A percentile compares a stretch with the other conserved stretches of the same genome.
Conservation (phyloP, 176 grass and related monocot genomes). For the Poa annua region DNA sequence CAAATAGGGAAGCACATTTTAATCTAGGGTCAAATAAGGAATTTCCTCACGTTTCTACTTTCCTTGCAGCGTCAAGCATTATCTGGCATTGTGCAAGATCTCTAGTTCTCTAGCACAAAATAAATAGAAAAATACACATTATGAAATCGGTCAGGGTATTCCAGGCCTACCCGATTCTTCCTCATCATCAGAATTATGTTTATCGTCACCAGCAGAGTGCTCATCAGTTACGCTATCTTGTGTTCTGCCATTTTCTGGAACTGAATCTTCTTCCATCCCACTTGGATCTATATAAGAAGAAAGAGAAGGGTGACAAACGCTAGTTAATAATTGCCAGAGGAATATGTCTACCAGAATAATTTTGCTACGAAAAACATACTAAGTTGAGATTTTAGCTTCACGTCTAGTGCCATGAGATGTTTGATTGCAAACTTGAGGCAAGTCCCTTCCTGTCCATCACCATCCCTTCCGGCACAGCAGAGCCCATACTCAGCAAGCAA, state of each 20-base stretch:
- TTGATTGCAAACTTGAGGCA: conserved; percentile 98
- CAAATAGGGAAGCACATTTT: not conserved
- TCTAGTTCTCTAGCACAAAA: conserved; percentile 24
- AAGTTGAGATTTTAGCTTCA: conserved; percentile 88
- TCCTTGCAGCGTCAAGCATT: conserved; percentile 10
- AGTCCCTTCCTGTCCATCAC: conserved; percentile 82
- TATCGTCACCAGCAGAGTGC: conserved; percentile 37
- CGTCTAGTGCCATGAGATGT: conserved; percentile 90
- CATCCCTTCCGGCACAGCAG: conserved; percentile 80
- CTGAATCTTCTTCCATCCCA: conserved; percentile 59
- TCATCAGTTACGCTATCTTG: conserved; percentile 40
- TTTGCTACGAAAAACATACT: conserved; percentile 56
- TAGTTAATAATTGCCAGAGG: conserved; percentile 25
- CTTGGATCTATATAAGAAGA: conserved; percentile 69
- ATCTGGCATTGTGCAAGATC: conserved; percentile 39
- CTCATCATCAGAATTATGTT: conserved; percentile 63
- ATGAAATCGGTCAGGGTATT: conserved; percentile 25
- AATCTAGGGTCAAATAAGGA: not conserved
- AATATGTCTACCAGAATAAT: conserved; percentile 36
- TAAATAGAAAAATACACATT: conserved; percentile 37
- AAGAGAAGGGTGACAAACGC: conserved; percentile 29
- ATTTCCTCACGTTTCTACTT: conserved; percentile 17
- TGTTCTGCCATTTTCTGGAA: conserved; percentile 34
- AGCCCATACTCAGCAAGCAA: conserved; percentile 95
- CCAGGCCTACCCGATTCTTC: conserved; percentile 66